Evolutionary conservation across 1,284 basidiomycete genomes (phyloP), one percentile per base, ranked within the genome.

Genomic region (Pisolithus thermaeus): DNA sequence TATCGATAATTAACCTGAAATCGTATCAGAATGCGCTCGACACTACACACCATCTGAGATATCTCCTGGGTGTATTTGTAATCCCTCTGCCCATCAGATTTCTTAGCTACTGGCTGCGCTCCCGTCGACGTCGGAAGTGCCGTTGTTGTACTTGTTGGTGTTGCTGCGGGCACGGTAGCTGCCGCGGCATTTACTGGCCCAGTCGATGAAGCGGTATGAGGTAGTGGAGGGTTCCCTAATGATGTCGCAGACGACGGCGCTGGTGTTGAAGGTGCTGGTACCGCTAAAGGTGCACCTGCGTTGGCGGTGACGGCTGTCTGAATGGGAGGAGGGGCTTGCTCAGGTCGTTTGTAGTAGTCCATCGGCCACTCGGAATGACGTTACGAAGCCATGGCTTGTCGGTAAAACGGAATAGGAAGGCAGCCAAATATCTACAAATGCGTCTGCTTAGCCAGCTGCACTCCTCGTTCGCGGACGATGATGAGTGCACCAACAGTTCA

Each of bases 41-140:
- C 28, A 38, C 14, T 7, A 38, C 57, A 3, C 44, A 83, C 83
- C 88, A 90, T 91, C 66, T 90, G 88, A 16, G 87, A 79, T n/a
- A 91, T 90, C 64, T 91, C 87, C 50, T 79, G 79, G 1, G 77
- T 73, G 62, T 88, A 88, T 59, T 82, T 83, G 73, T 85, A 86
- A 56, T 86, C 84, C 27, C 61, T 62, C 43, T 62, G 67, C 39
- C 55, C 64, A 61, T 53, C 47, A 2, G 25, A 16, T 43, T 28
- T 43, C 25, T 43, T 43, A 4, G 27, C 27, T 16, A 43, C 3
- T 16, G 28, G 42, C n/a, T 23, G 23, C 5, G 23, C 42, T 30
- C 6, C 23, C 23, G 23, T 23, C 14, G 8, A 11, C 7, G 27
- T 27, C 6, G 42, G 42, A 3, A 43, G 42, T 18, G 42, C 27